Base-by-base conservation (phyloP, 108 stramenopile genomes). In the Skeletonema costatum region DNA sequence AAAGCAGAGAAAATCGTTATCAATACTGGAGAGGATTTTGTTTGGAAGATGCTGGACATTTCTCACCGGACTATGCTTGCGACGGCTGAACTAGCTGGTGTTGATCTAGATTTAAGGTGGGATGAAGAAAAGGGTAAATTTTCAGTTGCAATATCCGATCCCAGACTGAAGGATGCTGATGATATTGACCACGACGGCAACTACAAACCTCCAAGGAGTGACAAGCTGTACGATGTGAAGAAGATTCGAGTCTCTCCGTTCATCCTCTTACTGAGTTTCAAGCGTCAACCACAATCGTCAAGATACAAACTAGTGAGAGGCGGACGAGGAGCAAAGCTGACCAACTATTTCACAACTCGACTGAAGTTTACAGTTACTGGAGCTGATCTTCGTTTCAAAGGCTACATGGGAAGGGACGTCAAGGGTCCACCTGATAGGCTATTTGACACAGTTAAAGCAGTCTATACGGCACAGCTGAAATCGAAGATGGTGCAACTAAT, bases 41-140 rank as follows among this genome's bases (percentile, higher is more conserved):
- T 93, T 5, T 96, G 95, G 95, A 87, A 88, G 61, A 21, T 96
- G 10, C 46, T 96, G 10, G 95, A 96, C 68, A 77, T 96, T 1
- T 75, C 85, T 30, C 76, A 91, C 65, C 73, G 89, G 46, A 94
- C 90, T 31, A 66, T 89, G 64, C 63, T 73, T 36, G 93, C 91
- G 9, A 91, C 88, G 35, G 86, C 87, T 25, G 95, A 89, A 56
- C 64, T 94, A 39, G 77, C 88, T 36, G 87, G 90, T 25, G 84
- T 87, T 50, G 88, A 82, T 56, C 60, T 91, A 9, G 80, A 89
- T 50, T 80, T 93, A 36, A 82, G 77, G 59, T 90, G 90, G 82
- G 90, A 95, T 69, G 84, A 86, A 53, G 85, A 88, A 16, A 70
- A 84, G 65, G 91, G 86, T 32, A 89, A 86, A 42, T 95, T 87